These are phyloP conservation scores for Xylaria digitata DNA, from an alignment of 2,329 filamentous ascomycete genomes.

Conservation along the genomic window DNA sequence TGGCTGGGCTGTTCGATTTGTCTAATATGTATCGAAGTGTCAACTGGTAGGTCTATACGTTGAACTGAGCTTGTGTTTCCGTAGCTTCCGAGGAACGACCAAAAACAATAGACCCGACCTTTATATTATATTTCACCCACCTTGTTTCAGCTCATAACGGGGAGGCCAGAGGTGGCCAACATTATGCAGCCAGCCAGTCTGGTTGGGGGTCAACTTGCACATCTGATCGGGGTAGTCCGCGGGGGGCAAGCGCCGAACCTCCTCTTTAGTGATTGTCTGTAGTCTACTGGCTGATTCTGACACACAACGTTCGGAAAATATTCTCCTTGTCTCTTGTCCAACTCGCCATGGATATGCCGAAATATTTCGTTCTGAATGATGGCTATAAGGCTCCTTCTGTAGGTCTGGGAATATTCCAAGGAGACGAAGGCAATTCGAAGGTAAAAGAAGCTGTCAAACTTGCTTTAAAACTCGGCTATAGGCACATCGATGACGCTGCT, in stretches of 20 bases:
- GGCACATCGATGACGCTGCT: conserved; percentile 46
- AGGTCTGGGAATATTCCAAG: conserved; percentile 47
- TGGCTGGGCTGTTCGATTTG: conserved; percentile 8
- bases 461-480: conserved; percentile 45
- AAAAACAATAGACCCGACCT: conserved; percentile 9
- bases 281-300: conserved; percentile 16
- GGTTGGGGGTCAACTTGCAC: conserved; percentile 11
- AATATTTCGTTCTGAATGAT: conserved; percentile 42
- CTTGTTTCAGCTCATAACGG: conserved; percentile 2
- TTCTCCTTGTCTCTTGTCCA: conserved; percentile 23
- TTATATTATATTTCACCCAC: conserved; percentile 19
- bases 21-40: conserved; percentile 12
- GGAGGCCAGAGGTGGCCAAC: neutral
- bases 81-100: conserved; percentile 10
- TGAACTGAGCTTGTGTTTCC: conserved; percentile 7
- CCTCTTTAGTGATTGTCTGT: conserved; percentile 15
- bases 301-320: conserved; percentile 10
- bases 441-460: conserved; percentile 46
- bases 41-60: conserved; percentile 17
- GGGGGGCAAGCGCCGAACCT: conserved; percentile 15
- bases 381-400: conserved; percentile 41
- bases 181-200: conserved; percentile 18
- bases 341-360: conserved; percentile 39
- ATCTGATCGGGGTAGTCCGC: conserved; percentile 8
- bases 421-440: conserved; percentile 41